phyloP scores from a whole-genome alignment of 2,329 filamentous ascomycete species.

The Chaetomiaceae sp. region DNA sequence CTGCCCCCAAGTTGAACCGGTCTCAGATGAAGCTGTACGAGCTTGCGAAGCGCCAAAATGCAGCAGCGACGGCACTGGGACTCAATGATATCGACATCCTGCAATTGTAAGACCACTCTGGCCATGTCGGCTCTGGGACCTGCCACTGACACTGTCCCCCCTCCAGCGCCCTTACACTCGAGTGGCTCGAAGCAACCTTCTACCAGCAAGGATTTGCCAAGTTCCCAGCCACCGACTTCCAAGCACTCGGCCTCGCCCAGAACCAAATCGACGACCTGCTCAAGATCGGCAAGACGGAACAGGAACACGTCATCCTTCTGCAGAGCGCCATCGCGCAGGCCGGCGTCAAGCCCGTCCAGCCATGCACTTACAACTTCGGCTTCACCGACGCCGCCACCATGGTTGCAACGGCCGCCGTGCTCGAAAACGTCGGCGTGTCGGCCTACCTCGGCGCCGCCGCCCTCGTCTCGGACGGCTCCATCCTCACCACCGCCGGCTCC shows the following conservation, averaged over 20 bases:
- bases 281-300: constrained; percentile 58
- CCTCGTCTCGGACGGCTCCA: constrained; percentile 52
- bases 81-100: constrained; percentile 52
- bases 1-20: constrained; percentile 39
- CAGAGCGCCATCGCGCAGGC: constrained; percentile 56
- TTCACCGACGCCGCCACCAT: constrained; percentile 62
- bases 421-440: constrained; percentile 71
- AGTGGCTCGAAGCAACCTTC: constrained; percentile 69
- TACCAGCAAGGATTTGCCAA: constrained; percentile 66
- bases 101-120: constrained; percentile 46
- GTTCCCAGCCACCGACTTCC: constrained; percentile 62
- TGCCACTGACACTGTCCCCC: constrained; percentile 21
- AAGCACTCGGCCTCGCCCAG: constrained; percentile 53
- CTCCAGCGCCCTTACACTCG: constrained; percentile 61
- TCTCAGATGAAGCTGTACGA: constrained; percentile 44
- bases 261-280: constrained; percentile 56
- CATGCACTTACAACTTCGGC: constrained; percentile 68
- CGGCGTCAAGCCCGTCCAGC: constrained; percentile 60
- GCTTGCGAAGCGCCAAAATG: constrained; percentile 47
- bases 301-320: constrained; percentile 56
- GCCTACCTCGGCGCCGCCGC: constrained; percentile 68
- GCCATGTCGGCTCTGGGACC: not conserved
- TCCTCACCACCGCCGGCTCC: constrained; percentile 62
- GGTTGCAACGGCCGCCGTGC: constrained; percentile 63
- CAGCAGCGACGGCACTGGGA: constrained; percentile 42